Evolutionary conservation across 2,329 filamentous ascomycete species (phyloP).

Genomic region (Zelopaecilomyces penicillatus): DNA sequence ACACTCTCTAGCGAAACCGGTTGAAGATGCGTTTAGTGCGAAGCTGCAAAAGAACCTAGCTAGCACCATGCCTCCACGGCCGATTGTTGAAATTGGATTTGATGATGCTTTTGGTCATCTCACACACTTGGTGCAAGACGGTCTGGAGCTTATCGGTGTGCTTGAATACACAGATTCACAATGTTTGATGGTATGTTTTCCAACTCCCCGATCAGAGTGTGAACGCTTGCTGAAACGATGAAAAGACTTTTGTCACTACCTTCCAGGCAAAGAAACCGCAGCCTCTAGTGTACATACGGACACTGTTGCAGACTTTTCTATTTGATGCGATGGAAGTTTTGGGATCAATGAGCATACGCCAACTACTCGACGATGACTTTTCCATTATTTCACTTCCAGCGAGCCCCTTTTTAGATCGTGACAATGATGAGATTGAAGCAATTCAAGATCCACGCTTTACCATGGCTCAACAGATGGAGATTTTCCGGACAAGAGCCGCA

Average conservation of each 20-base stretch:
- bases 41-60: conserved; percentile 88
- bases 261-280: conserved; percentile 76
- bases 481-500: conserved; percentile 51
- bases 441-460: conserved; percentile 65
- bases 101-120: conserved; percentile 64
- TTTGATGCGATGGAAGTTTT: conserved; percentile 65
- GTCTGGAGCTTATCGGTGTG: conserved; percentile 58
- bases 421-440: conserved; percentile 68
- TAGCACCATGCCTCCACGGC: conserved; percentile 86
- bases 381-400: conserved; percentile 65
- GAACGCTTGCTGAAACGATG: no score
- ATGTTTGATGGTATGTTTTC: conserved; percentile 53
- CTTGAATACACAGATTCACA: conserved; percentile 60
- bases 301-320: conserved; percentile 67
- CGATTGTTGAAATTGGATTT: conserved; percentile 71
- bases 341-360: conserved; percentile 58
- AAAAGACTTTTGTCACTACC: conserved; percentile 60
- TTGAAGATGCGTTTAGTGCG: conserved; percentile 75
- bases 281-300: conserved; percentile 75
- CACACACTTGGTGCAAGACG: conserved; percentile 62
- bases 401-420: conserved; percentile 60
- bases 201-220: no score
- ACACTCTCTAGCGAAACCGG: conserved; percentile 51
- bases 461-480: conserved; percentile 66
- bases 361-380: conserved; percentile 77